These are phyloP conservation scores for Sodiomyces alkalinus DNA, from an alignment of 2,329 filamentous ascomycete genomes.

Conservation along the genomic window DNA sequence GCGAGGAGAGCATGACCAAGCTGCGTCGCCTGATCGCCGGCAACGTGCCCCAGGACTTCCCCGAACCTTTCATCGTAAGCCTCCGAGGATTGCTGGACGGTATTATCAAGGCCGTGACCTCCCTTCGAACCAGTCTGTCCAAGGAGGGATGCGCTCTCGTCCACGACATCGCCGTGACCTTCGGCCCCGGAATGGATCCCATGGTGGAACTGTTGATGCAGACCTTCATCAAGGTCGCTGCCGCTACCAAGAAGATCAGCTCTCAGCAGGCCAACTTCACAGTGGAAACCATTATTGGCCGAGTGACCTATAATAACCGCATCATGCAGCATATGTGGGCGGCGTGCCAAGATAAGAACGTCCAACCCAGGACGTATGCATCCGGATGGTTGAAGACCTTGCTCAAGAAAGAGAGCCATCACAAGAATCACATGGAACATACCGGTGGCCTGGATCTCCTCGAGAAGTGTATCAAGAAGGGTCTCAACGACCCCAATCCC, in stretches of 20 bases:
- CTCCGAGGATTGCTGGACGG: constrained; percentile 70
- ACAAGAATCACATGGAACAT: constrained; percentile 75
- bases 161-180: constrained; percentile 66
- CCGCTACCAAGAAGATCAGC: constrained; percentile 81
- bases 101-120: constrained; percentile 72
- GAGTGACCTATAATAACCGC: constrained; percentile 63
- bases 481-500: constrained; percentile 78
- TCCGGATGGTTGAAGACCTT: constrained; percentile 75
- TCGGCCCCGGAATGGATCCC: constrained; percentile 66
- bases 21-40: constrained; percentile 67
- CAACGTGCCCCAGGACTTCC: constrained; percentile 67
- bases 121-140: constrained; percentile 76
- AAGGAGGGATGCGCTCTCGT: constrained; percentile 73
- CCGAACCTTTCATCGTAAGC: constrained; percentile 51
- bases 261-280: constrained; percentile 70
- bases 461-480: constrained; percentile 80
- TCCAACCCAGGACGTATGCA: constrained; percentile 66
- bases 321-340: constrained; percentile 74
- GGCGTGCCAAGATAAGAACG: constrained; percentile 86
- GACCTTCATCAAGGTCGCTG: constrained; percentile 76
- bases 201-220: constrained; percentile 87
- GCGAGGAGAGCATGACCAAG: constrained; percentile 68
- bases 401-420: constrained; percentile 58
- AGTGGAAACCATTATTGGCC: constrained; percentile 66
- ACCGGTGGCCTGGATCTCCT: constrained; percentile 67